Base-by-base conservation (phyloP, 1,284 basidiomycete species). In the Leccinum pallidistipes region DNA sequence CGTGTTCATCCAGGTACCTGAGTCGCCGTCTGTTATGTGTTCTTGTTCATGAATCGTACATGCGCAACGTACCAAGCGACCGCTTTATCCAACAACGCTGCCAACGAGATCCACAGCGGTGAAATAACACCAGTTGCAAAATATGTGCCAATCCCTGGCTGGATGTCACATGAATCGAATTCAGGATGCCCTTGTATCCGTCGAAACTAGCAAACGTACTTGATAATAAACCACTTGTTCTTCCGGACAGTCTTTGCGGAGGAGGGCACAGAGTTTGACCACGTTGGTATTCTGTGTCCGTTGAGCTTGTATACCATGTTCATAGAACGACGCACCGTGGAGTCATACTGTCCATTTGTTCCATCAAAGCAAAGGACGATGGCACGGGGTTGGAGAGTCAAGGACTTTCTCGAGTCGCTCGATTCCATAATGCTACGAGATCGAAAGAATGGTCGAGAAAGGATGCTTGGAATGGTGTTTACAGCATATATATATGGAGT, bases 201-300 rank as follows among this genome's bases (percentile, higher is more conserved):
- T 45, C 0, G 18, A 27, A 51, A 52, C n/a, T 53, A 29, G 34
- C 1, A 45, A 40, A 62, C 70, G 49, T 58, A 84, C 87, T 71
- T 91, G 90, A 65, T 91, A 91, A 68, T 90, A 91, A 60, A 81
- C 80, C 16, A 88, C 64, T 65, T 91, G 90, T 40, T 83, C 70
- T 6, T 81, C 76, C 6, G 70, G 76, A 58, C 81, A 75, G 63
- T 86, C 82, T 68, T 89, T 90, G 69, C 81, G 79, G 40, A 91
- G 75, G 32, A 88, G 74, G 11, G 80, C 76, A 69, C 86, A 88
- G 60, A 91, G 78, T 67, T 86, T 87, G 64, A 91, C 85, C 54
- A 90, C 82, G 63, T 91, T 91, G 7, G 88, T 85, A 66, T 88
- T 88, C 87, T 90, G 63, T 50, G 14, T 29, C 45, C 5, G n/a